A percentile compares a stretch with the other conserved stretches of the same genome.
These are phyloP conservation scores for Apiospora kogelbergensis DNA, from an alignment of 2,329 filamentous ascomycete species.

Conservation along the genomic window DNA sequence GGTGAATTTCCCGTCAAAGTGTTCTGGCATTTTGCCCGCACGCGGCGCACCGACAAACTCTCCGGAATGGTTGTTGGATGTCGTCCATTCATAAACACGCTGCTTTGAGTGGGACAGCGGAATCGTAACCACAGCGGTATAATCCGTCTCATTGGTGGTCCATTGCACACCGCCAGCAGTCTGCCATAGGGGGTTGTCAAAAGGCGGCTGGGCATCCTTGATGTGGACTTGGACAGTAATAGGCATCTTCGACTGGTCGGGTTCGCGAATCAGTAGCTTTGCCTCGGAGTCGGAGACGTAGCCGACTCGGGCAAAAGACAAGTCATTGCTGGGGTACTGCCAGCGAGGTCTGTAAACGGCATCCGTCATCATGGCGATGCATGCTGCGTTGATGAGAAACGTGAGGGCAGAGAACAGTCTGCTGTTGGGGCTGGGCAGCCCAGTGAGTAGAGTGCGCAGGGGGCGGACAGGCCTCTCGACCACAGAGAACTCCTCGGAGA, in stretches of 20 bases:
- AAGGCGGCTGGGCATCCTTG: conserved; percentile 49
- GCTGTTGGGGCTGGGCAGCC: conserved; percentile 73
- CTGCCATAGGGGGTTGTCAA: conserved; percentile 65
- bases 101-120: conserved; percentile 64
- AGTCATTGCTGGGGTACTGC: conserved; percentile 68
- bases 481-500: conserved; percentile 63
- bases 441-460: conserved; percentile 69
- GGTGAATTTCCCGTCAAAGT: conserved; percentile 71
- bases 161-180: conserved; percentile 61
- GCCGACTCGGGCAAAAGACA: conserved; percentile 84
- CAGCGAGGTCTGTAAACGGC: conserved; percentile 72
- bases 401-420: conserved; percentile 65
- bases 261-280: conserved; percentile 81
- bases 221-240: conserved; percentile 68
- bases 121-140: conserved; percentile 70
- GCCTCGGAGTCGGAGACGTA: conserved; percentile 81
- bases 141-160: conserved; percentile 79
- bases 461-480: conserved; percentile 56
- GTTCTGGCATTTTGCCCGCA: conserved; percentile 60
- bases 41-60: conserved; percentile 77
- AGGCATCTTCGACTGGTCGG: conserved; percentile 72
- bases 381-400: conserved; percentile 68
- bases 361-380: conserved; percentile 73
- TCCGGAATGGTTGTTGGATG: conserved; percentile 85
- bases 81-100: conserved; percentile 77